Evolutionary conservation across 2,329 filamentous ascomycete genomes (phyloP), one percentile per base, ranked within the genome.

Genomic region (Fusarium sp.): DNA sequence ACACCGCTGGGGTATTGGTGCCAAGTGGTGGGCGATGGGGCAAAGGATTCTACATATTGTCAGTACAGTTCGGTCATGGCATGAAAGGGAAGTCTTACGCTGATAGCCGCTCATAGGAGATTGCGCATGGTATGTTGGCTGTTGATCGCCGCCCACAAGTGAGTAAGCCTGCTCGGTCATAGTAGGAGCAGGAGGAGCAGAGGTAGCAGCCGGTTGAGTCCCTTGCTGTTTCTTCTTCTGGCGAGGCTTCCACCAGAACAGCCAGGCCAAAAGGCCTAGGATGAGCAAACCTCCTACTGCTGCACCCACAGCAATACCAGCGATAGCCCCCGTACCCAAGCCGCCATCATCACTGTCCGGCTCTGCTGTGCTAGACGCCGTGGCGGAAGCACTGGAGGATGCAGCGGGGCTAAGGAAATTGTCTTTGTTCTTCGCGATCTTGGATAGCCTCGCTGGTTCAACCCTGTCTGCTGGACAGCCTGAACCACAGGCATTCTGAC

Each of bases 181-280:
- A 27, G 25, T 1, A 27, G 25, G 25, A 11, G 25, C 25, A 27
- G 25, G 25, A 27, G 25, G 25, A 27, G 25, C 25, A 27, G 25
- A 27, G 25, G 25, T 27, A 27, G 25, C 25, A 27, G 25, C 25
- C 25, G 25, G 9, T 27, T 27, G 25, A 27, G 25, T 27, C 2
- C 25, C 25, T 35, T 37, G 25, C n/a, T 47, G 11, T 44, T 68
- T 64, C 53, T 57, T 72, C 54, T 62, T 67, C 49, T 71, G 67
- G 20, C 69, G 53, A 14, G 71, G 67, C 46, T 54, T 65, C 68
- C 68, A 71, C 64, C 71, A 73, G 35, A 71, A 70, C 45, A 61
- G 45, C 71, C 71, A 73, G 25, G 60, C 30, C 50, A 72, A 15
- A 14, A 72, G 44, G 7, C 22, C 45, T 19, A 73, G 14, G 1